A percentile compares a stretch with the other conserved stretches of the same genome.
Evolutionary conservation across 1,284 basidiomycete species (phyloP).

Genomic region (Gymnopus androsaceus): DNA sequence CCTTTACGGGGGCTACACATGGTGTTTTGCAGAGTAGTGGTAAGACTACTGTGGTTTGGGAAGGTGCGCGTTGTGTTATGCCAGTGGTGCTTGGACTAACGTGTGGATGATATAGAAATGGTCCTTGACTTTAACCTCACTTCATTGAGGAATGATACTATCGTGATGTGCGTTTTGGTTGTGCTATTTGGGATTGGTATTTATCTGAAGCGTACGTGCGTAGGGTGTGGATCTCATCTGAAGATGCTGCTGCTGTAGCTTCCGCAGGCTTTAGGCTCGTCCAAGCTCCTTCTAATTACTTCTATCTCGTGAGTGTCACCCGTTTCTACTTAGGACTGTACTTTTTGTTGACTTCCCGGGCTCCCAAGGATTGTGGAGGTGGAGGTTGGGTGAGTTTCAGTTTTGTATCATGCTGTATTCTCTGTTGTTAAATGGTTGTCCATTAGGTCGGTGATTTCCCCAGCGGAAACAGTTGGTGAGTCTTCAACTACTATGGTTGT

Average conservation of each 20-base stretch:
- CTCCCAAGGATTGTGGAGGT: constrained; percentile 84
- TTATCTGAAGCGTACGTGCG: not conserved
- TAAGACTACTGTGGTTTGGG: constrained; percentile 49
- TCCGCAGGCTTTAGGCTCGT: constrained; percentile 63
- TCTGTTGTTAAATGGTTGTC: no score
- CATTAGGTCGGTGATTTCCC: constrained; percentile 65
- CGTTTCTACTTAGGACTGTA: no score
- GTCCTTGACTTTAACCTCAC: constrained; percentile 65
- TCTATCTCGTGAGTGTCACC: no score
- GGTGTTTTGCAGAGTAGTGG: constrained; percentile 35
- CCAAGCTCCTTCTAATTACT: constrained; percentile 71
- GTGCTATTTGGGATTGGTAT: not conserved
- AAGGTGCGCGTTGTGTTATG: constrained; percentile 29
- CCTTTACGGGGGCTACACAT: constrained; percentile 30
- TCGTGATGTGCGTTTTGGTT: constrained; percentile 59
- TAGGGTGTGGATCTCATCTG: constrained; percentile 74
- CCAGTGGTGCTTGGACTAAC: constrained; percentile 24
- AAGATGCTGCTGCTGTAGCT: constrained; percentile 59
- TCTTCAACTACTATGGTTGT: no score
- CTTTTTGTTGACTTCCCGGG: no score
- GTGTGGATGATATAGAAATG: constrained; percentile 48
- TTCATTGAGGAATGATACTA: constrained; percentile 64
- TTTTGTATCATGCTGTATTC: no score
- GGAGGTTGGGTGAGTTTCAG: constrained; percentile 83
- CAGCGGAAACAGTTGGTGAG: constrained; percentile 43